Base-by-base conservation (phyloP, 23 red algal genomes). In the Agarophyton chilense region DNA sequence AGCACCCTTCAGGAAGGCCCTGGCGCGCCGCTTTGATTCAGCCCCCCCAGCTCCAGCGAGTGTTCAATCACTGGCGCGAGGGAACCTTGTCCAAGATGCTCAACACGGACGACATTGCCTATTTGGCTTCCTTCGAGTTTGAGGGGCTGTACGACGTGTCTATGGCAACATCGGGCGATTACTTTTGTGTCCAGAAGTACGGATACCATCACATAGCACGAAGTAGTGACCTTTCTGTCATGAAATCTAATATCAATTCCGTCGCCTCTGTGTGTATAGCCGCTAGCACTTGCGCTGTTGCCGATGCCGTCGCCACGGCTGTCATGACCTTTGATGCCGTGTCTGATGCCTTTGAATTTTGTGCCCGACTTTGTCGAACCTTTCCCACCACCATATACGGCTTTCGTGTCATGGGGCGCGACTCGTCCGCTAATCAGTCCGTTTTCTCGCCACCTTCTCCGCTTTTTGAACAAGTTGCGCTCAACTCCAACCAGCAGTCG, bases 221-320 rank as follows among this genome's bases (percentile, higher is more conserved):
- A 40, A 10, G 11, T 22, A 36, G 28, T 0, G 65, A 32, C 32
- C 24, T 77, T 18, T 21, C 64, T 14, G 47, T 84, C 18, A 76
- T 93, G 79, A 93, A 93, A 52, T 79, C 90, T 0, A 52, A 34
- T 36, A 17, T 19, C 13, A 46, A 31, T 4, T 75, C 78, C 2
- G 66, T 93, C 17, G 90, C 62, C 35, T 86, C 90, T 10, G 90
- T 93, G 19, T 84, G 55, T 54, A 64, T 93, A 10, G 66, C 79
- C 12, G 90, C 79, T 31, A 84, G 32, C 19, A 64, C 43, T 14
- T 93, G 90, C 47, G 66, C 80, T 13, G n/a, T 93, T 13, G 90
- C 79, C 11, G 90, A 93, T 68, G 79, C 65, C 21, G 53, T 93
- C n/a, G 90, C 90, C 64, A 93, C 90, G 1, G 90, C 90, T 12